Evolutionary conservation across 139 green algal genomes (phyloP).

Genomic region (Limnomonas spitsbergensis): DNA sequence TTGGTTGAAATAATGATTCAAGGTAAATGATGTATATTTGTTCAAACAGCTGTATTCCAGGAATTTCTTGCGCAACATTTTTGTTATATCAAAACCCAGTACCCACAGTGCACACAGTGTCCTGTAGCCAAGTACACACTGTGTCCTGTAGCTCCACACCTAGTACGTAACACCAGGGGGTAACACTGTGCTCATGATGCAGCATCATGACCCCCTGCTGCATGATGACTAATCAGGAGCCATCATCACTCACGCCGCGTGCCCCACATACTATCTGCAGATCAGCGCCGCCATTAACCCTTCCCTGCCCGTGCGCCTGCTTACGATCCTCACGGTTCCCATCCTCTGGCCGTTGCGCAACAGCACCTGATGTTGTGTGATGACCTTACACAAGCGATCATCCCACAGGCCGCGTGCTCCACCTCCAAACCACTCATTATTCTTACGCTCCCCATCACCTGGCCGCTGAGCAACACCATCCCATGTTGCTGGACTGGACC

Average conservation of each 20-base stretch:
- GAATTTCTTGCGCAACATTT: no score
- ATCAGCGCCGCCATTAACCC: slow-evolving; percentile 16
- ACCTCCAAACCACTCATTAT: slow-evolving; percentile 60
- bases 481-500: no score
- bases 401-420: slow-evolving; percentile 12
- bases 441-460: slow-evolving; percentile 61
- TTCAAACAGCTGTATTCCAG: no score
- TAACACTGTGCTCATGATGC: background rate
- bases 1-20: no score
- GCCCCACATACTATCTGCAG: slow-evolving; percentile 73
- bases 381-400: no score
- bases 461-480: slow-evolving; percentile 70
- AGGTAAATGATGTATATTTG: no score
- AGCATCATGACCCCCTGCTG: background rate
- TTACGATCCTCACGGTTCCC: slow-evolving; percentile 16
- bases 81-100: no score
- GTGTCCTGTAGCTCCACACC: no score
- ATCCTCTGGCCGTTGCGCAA: slow-evolving; percentile 10
- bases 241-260: no score
- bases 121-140: no score
- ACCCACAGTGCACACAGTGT: no score
- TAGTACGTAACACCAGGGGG: background rate
- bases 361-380: background rate
- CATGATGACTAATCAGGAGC: no score
- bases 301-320: slow-evolving; percentile 14